These are phyloP conservation scores for Stevia rebaudiana DNA, from an alignment of 140 eudicot species.

Conservation along the genomic window DNA sequence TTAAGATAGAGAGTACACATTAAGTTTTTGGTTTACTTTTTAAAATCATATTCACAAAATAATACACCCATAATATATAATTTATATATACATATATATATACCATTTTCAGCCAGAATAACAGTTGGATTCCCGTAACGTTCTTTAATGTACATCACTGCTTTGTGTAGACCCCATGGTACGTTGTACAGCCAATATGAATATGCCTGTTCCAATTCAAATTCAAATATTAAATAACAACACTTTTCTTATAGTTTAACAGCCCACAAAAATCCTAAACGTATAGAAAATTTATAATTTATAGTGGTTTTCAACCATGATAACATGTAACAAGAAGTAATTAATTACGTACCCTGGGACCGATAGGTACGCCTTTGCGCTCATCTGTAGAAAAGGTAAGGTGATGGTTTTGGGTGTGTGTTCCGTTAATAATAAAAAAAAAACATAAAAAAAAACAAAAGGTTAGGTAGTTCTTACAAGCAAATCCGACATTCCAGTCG, in stretches of 20 bases:
- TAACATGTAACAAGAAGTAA: no score
- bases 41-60: no score
- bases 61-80: no score
- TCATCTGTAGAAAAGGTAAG: constrained; percentile 38
- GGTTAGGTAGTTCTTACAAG: constrained; percentile 42
- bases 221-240: background rate
- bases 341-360: constrained; percentile 51
- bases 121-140: constrained; percentile 78
- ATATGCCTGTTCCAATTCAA: constrained; percentile 48
- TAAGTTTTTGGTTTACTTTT: no score
- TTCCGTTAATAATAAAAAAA: no score
- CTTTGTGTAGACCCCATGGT: constrained; percentile 91
- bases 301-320: no score
- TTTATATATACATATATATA: background rate
- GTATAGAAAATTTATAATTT: no score
- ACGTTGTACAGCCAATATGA: constrained; percentile 86
- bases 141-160: constrained; percentile 71
- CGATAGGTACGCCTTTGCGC: constrained; percentile 75
- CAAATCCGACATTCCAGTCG: constrained; percentile 84
- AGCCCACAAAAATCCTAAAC: no score
- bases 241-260: no score
- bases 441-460: no score
- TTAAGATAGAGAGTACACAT: no score
- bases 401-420: no score
- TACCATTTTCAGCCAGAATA: constrained; percentile 78